Evolutionary conservation across 2,329 filamentous ascomycete genomes (phyloP).

Genomic region (Claviceps capensis): DNA sequence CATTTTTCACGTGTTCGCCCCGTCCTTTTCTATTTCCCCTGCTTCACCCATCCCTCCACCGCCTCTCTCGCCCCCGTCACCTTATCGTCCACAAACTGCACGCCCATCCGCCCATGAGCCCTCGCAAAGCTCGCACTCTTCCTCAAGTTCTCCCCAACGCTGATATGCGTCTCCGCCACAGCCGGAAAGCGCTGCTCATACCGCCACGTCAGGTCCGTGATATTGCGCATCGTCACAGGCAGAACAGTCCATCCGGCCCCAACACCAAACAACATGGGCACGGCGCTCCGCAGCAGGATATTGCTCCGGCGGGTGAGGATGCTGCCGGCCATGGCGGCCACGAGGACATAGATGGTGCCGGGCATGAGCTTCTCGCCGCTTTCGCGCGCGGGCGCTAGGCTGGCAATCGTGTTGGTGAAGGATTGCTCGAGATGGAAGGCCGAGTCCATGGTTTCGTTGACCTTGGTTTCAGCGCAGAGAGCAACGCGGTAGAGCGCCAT

Average conservation of each 20-base stretch:
- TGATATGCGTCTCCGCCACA: slow-evolving; percentile 67
- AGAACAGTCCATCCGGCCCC: slow-evolving; percentile 73
- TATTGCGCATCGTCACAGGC: slow-evolving; percentile 81
- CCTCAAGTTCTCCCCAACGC: slow-evolving; percentile 53
- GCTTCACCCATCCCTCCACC: slow-evolving; percentile 81
- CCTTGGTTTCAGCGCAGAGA: slow-evolving; percentile 59
- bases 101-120: slow-evolving; percentile 57
- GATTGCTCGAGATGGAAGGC: slow-evolving; percentile 77
- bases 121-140: slow-evolving; percentile 60
- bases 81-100: slow-evolving; percentile 66
- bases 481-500: slow-evolving; percentile 69
- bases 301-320: slow-evolving; percentile 83
- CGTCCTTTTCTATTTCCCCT: slow-evolving; percentile 54
- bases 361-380: slow-evolving; percentile 83
- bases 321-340: slow-evolving; percentile 86
- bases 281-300: slow-evolving; percentile 62
- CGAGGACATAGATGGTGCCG: slow-evolving; percentile 80
- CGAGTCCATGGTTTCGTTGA: slow-evolving; percentile 70
- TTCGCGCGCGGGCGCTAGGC: slow-evolving; percentile 72
- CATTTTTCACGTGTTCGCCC: not conserved
- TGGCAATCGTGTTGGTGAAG: slow-evolving; percentile 80
- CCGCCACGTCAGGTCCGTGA: slow-evolving; percentile 73
- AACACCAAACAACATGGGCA: slow-evolving; percentile 69
- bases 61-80: slow-evolving; percentile 61
- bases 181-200: slow-evolving; percentile 85